Percentiles rank a stretch among this genome's conserved stretches.
These are phyloP conservation scores for Jatropha multifida DNA, from an alignment of 441 rosid genomes.

Conservation along the genomic window DNA sequence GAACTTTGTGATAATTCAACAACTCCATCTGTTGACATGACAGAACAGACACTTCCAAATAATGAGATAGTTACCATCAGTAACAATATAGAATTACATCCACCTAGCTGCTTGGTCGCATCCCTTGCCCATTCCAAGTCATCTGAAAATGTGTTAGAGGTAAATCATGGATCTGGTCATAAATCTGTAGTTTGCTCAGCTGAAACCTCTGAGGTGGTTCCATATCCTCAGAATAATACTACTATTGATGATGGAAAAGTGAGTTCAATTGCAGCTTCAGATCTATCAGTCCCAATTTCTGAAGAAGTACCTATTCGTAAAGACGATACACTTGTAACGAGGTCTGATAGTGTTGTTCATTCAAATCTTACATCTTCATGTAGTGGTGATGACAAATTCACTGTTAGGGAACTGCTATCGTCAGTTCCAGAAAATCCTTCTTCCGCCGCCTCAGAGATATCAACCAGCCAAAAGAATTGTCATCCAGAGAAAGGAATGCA, in stretches of 20 bases:
- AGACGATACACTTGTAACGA: slow-evolving; percentile 36
- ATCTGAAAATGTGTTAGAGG: slow-evolving; percentile 30
- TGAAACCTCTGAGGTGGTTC: slow-evolving; percentile 35
- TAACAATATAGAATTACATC: slow-evolving; percentile 37
- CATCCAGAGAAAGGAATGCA: slow-evolving; percentile 44
- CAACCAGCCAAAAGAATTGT: slow-evolving; percentile 33
- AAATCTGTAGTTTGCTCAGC: slow-evolving; percentile 33
- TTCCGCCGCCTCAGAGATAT: slow-evolving; percentile 34
- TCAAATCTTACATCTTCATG: slow-evolving; percentile 37
- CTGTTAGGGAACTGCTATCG: slow-evolving; percentile 59
- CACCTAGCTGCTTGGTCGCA: slow-evolving; percentile 35
- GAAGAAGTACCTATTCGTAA: slow-evolving; percentile 34
- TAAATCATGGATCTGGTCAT: slow-evolving; percentile 31
- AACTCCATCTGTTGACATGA: slow-evolving; percentile 53
- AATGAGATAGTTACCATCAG: slow-evolving; percentile 31
- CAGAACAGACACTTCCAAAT: slow-evolving; percentile 40
- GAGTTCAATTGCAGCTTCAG: slow-evolving; percentile 26
- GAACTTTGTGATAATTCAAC: slow-evolving; percentile 81
- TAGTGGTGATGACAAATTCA: slow-evolving; percentile 62
- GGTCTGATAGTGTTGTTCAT: slow-evolving; percentile 33
- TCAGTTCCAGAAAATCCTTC: slow-evolving; percentile 42
- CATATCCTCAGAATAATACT: slow-evolving; percentile 30
- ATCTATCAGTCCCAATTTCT: slow-evolving; percentile 26
- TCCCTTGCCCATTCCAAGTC: slow-evolving; percentile 27
- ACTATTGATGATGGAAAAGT: slow-evolving; percentile 24